Conservation (phyloP, 176 grass and related monocot genomes). For the Juncus inflexus region DNA sequence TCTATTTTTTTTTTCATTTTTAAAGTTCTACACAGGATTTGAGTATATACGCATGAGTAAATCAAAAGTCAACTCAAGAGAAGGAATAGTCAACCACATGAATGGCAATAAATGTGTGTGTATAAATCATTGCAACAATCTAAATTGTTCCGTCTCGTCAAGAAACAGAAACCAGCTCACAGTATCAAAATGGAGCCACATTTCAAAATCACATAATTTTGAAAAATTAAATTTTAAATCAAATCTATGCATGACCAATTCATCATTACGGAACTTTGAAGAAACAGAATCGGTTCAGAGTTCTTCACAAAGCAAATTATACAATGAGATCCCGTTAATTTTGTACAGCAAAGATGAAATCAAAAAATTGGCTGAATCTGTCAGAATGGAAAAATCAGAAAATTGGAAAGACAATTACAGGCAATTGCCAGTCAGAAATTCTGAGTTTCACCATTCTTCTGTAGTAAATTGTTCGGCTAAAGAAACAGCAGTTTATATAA, state of each 20-base stretch:
- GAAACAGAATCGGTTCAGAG: not conserved
- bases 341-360: slow-evolving; percentile 15
- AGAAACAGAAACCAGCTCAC: not conserved
- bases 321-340: slow-evolving; percentile 14
- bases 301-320: slow-evolving; percentile 12
- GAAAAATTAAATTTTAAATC: slow-evolving; percentile 13
- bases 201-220: slow-evolving; percentile 8
- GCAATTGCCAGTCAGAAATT: not conserved
- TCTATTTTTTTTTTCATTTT: slow-evolving; percentile 15
- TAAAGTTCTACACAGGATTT: slow-evolving; percentile 1
- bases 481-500: too few species aligned
- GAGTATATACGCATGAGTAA: not conserved
- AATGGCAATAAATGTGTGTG: not conserved
- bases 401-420: not conserved
- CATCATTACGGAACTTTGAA: not conserved
- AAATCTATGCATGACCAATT: not conserved
- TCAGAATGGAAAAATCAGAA: not conserved
- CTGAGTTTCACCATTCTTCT: slow-evolving; percentile 12
- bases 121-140: slow-evolving; percentile 16
- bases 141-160: slow-evolving; percentile 5
- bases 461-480: slow-evolving; percentile 1
- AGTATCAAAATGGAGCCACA: slow-evolving; percentile 15
- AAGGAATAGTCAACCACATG: slow-evolving; percentile 8
- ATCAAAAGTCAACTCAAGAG: not conserved
- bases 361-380: slow-evolving; percentile 16